Conservation (phyloP, 805 yeast genomes). For the Schwanniomyces yamadae region DNA sequence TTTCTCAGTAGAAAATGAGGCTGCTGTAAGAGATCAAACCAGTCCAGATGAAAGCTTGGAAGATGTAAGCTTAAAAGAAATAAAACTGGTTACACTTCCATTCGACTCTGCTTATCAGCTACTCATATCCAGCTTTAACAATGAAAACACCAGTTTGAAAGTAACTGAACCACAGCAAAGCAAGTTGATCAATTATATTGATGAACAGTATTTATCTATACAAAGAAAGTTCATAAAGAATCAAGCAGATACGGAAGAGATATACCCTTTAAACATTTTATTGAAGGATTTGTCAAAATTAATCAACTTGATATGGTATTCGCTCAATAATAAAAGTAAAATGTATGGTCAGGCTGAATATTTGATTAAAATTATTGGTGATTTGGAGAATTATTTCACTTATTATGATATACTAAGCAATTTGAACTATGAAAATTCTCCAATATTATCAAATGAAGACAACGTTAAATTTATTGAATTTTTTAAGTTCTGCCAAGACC, state of each 20-base stretch:
- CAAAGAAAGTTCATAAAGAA: constrained; percentile 37
- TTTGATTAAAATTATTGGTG: constrained; percentile 33
- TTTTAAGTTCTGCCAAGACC: constrained; percentile 27
- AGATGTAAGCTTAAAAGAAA: constrained; percentile 6
- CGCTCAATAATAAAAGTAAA: constrained; percentile 21
- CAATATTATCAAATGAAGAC: constrained; percentile 6
- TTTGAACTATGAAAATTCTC: not conserved
- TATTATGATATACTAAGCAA: constrained; percentile 22
- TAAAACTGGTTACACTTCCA: constrained; percentile 20
- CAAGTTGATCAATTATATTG: constrained; percentile 33
- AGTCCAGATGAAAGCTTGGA: constrained; percentile 5
- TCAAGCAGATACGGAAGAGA: constrained; percentile 27
- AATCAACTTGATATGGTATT: constrained; percentile 33
- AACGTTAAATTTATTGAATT: constrained; percentile 14
- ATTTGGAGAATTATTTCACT: constrained; percentile 38
- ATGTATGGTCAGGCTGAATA: constrained; percentile 38
- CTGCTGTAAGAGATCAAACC: not conserved
- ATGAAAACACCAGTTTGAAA: not conserved
- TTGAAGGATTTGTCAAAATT: constrained; percentile 23
- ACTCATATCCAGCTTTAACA: constrained; percentile 12
- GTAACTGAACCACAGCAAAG: constrained; percentile 33
- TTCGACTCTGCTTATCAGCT: constrained; percentile 29
- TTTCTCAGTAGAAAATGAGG: not conserved
- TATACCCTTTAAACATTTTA: constrained; percentile 25
- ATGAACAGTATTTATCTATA: constrained; percentile 32